Evolutionary conservation across 495 filamentous ascomycete genomes (phyloP).

Genomic region (Poronia punctata): DNA sequence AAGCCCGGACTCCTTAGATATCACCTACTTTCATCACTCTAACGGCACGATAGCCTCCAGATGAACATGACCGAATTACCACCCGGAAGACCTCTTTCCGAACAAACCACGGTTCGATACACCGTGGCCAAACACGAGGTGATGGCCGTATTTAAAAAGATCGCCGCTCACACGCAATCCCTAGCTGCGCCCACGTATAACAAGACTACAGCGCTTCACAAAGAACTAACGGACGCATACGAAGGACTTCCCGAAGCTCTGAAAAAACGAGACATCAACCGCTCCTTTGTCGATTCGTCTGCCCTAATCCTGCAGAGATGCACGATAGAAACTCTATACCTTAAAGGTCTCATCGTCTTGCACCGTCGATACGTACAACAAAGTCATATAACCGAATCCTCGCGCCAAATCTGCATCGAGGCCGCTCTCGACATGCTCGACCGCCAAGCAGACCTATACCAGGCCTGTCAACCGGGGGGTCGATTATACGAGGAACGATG

Average conservation of each 20-base stretch:
- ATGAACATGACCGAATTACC: conserved; percentile 21
- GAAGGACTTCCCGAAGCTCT: conserved; percentile 24
- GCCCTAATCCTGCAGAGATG: conserved; percentile 33
- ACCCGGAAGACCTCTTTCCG: conserved; percentile 16
- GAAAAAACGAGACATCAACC: conserved; percentile 28
- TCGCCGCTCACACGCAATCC: conserved; percentile 33
- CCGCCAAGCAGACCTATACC: conserved; percentile 28
- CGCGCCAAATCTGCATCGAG: conserved; percentile 35
- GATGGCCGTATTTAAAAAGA: conserved; percentile 32
- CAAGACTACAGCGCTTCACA: conserved; percentile 33
- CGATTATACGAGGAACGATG: conserved; percentile 39
- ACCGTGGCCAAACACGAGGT: conserved; percentile 31
- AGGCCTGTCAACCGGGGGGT: conserved; percentile 31
- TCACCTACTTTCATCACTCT: no score
- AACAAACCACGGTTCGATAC: conserved; percentile 26
- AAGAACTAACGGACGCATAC: conserved; percentile 24
- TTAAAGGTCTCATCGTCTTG: conserved; percentile 37
- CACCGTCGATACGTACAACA: conserved; percentile 34
- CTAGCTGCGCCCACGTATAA: conserved; percentile 19
- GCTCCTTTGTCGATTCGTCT: conserved; percentile 33
- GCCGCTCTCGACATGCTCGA: conserved; percentile 35
- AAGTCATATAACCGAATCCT: conserved; percentile 21
- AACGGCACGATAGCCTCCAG: conserved; percentile 16
- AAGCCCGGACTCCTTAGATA: not conserved
- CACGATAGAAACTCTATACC: conserved; percentile 34